Percentiles rank a stretch among this genome's conserved stretches.
These are phyloP conservation scores for Russula griseocarnosa DNA, from an alignment of 768 basidiomycete species.

Conservation along the genomic window DNA sequence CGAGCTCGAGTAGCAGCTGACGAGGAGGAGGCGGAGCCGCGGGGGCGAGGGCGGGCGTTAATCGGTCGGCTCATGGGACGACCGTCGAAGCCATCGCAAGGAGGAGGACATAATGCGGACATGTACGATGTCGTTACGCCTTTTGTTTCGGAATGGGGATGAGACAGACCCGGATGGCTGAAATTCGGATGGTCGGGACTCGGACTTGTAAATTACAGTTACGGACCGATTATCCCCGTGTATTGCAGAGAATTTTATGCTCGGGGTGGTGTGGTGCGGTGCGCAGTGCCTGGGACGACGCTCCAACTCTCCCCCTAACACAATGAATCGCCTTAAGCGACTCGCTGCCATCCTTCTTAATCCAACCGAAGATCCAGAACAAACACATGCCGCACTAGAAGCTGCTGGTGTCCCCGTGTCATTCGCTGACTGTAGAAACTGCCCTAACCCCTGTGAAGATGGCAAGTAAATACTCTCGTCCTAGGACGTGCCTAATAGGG, in stretches of 20 bases:
- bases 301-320: neutral
- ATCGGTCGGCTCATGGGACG: conserved; percentile 50
- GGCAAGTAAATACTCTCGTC: conserved; percentile 27
- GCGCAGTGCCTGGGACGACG: too few relatives aligned
- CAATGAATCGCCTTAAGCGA: conserved; percentile 24
- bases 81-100: conserved; percentile 40
- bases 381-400: conserved; percentile 25
- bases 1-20: conserved; percentile 33
- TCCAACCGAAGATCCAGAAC: conserved; percentile 19
- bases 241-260: neutral
- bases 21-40: conserved; percentile 40
- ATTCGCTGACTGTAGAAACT: conserved; percentile 31
- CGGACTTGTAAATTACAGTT: neutral
- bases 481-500: neutral
- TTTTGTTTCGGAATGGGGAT: conserved; percentile 73
- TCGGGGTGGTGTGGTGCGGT: neutral
- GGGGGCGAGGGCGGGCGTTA: conserved; percentile 44
- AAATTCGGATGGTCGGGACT: too few relatives aligned
- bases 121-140: conserved; percentile 80
- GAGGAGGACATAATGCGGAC: conserved; percentile 63
- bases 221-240: neutral
- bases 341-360: conserved; percentile 22
- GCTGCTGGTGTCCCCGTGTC: conserved; percentile 31
- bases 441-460: conserved; percentile 35
- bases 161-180: conserved; percentile 22